Evolutionary conservation across 768 basidiomycete genomes (phyloP), one percentile per base, ranked within the genome.

Genomic region (Rhizopogon roseolus): DNA sequence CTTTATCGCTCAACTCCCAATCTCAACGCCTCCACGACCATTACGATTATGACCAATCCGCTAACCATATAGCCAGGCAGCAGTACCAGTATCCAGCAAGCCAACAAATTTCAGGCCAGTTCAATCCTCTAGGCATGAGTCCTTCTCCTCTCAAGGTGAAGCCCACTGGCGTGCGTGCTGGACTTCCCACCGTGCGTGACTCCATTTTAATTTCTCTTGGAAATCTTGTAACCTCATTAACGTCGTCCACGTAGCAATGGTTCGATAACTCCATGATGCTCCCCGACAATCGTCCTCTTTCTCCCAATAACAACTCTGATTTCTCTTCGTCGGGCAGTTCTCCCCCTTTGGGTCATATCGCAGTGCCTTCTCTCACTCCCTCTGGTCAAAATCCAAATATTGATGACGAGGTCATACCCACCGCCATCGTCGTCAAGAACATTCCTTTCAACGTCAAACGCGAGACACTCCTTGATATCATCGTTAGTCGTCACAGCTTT

Each of bases 381-480:
- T 70, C 74, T 45, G 72, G 70, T 54, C 76, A 73, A 65, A 79
- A 73, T 55, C 63, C 68, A 22, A 22, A 22, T 22, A 22, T 22
- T 41, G 90, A 93, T 62, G 93, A 97, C 72, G 94, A 97, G 70
- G 80, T 97, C 70, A 98, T 98, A 73, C 96, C 96, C 52, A 98
- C 95, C 9, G 97, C 97, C 52, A 98, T 99, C 66, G 97, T 99
- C 67, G 98, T 99, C 72, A 99, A 99, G 84, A 98, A 98, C 78
- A 99, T 99, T 76, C 96, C 96, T 61, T 99, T 99, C 80, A 94
- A 94, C 64, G 93, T 98, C 61, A 92, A 94, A 75, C 87, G 92
- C 66, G 96, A 98, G 75, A 92, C 92, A 41, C 82, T 99, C 62
- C 85, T 98, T 65, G 88, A 90, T 75, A 93, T 98, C 69, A 98